Conservation (phyloP, 2,329 filamentous ascomycete genomes). For the Dactylonectria macrodidyma region DNA sequence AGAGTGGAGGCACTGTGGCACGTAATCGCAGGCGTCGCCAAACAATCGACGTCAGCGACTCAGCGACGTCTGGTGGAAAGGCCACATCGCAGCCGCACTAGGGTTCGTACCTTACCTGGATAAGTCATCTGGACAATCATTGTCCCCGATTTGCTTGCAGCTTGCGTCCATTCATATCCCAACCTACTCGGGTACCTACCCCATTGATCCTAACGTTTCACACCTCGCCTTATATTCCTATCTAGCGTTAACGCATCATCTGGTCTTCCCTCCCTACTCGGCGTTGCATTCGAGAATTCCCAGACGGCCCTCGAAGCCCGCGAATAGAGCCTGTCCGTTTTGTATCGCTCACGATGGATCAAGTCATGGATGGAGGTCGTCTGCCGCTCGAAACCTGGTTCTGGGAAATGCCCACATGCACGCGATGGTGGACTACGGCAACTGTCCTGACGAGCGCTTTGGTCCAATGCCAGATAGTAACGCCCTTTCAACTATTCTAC, state of each 20-base stretch:
- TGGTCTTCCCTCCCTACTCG: constrained; percentile 8
- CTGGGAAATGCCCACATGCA: constrained; percentile 98
- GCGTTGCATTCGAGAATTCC: constrained; percentile 1
- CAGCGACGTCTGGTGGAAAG: constrained; percentile 16
- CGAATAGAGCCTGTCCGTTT: neutral
- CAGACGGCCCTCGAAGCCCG: constrained; percentile 8
- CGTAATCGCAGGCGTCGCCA: constrained; percentile 18
- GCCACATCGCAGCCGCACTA: constrained; percentile 29
- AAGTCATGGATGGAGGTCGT: constrained; percentile 72
- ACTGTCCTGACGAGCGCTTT: constrained; percentile 89
- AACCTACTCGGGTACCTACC: neutral
- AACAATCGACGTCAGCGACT: constrained; percentile 23
- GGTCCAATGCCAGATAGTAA: constrained; percentile 93
- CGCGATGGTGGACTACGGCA: constrained; percentile 95
- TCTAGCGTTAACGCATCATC: constrained; percentile 10
- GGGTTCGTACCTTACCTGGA: neutral
- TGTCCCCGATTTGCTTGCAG: neutral
- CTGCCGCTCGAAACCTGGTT: constrained; percentile 97
- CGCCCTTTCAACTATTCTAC: constrained; percentile 96
- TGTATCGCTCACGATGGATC: constrained; percentile 62
- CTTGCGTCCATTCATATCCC: constrained; percentile 10
- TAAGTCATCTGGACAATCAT: constrained; percentile 10
- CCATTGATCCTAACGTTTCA: neutral
- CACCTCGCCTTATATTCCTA: neutral
- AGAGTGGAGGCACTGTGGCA: constrained; percentile 18